Percentiles rank a stretch among this genome's conserved stretches.
Conservation (phyloP, 805 yeast genomes). For the Blastobotrys muscicola region DNA sequence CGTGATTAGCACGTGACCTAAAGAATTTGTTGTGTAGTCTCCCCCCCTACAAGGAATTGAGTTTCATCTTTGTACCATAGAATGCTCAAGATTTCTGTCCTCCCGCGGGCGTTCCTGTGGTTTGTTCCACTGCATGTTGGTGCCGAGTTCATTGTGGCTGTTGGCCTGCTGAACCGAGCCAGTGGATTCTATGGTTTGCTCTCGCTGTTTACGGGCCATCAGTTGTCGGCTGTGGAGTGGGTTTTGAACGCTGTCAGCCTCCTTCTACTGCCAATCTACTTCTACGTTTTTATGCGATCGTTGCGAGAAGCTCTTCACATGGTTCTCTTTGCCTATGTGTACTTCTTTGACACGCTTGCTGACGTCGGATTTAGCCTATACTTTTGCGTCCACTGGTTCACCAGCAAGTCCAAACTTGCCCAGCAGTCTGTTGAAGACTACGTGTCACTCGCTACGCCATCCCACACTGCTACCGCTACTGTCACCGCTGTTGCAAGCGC, state of each 20-base stretch:
- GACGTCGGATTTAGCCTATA: constrained; percentile 54
- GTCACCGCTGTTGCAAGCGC: background rate
- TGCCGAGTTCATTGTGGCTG: constrained; percentile 68
- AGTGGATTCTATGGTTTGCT: constrained; percentile 82
- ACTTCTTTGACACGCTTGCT: constrained; percentile 54
- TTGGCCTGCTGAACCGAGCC: constrained; percentile 76
- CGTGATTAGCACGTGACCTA: too few species aligned
- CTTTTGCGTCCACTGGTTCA: constrained; percentile 71
- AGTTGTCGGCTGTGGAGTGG: constrained; percentile 77
- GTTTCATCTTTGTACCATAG: background rate
- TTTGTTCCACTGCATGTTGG: constrained; percentile 75
- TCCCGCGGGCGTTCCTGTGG: constrained; percentile 51
- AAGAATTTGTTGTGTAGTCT: too few species aligned
- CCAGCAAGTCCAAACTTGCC: constrained; percentile 14
- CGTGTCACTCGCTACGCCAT: background rate
- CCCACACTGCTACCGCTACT: background rate
- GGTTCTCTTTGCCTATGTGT: constrained; percentile 55
- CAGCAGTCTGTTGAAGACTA: background rate
- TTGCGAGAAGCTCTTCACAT: constrained; percentile 50
- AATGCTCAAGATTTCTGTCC: constrained; percentile 12
- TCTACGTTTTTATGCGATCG: constrained; percentile 43
- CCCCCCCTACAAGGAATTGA: too few species aligned
- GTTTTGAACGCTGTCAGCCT: constrained; percentile 59
- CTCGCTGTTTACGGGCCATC: constrained; percentile 80
- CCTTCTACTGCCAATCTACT: constrained; percentile 52